phyloP scores from a whole-genome alignment of 192 early-diverging fungal genomes.

The Anaeromyces robustus region DNA sequence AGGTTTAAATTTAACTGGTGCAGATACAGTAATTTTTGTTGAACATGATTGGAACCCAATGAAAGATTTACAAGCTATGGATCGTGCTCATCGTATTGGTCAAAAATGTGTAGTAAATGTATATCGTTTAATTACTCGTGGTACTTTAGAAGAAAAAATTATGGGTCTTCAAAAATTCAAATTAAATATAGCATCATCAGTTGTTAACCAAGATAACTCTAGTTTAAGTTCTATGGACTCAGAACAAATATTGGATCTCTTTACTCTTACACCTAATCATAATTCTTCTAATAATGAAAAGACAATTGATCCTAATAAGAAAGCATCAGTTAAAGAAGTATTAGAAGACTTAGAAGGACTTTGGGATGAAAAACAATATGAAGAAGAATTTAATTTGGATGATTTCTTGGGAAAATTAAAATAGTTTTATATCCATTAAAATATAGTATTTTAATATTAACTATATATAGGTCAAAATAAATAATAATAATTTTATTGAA shows the following conservation, averaged over 20 bases:
- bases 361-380: conserved; percentile 83
- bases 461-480: no score
- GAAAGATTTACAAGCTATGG: conserved; percentile 99
- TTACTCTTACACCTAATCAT: conserved; percentile 43
- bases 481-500: no score
- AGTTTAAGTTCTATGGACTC: conserved; percentile 91
- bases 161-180: conserved; percentile 99
- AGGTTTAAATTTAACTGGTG: conserved; percentile 92
- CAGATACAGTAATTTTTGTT: conserved; percentile 98
- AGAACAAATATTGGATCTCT: conserved; percentile 86
- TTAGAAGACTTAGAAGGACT: conserved; percentile 64
- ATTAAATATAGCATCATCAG: conserved; percentile 84
- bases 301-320: conserved; percentile 18
- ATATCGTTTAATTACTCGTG: conserved; percentile 88
- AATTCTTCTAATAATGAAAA: neutral
- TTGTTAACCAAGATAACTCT: conserved; percentile 93
- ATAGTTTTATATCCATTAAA: neutral
- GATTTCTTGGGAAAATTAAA: conserved; percentile 46
- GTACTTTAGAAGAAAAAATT: conserved; percentile 98
- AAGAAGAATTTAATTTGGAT: conserved; percentile 72
- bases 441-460: no score
- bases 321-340: conserved; percentile 44
- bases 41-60: conserved; percentile 99
- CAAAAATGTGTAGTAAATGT: conserved; percentile 96
- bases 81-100: conserved; percentile 94